A percentile compares a stretch with the other conserved stretches of the same genome.
phyloP scores from a whole-genome alignment of 2,329 filamentous ascomycete species.

The Pyrenochaeta sp. region DNA sequence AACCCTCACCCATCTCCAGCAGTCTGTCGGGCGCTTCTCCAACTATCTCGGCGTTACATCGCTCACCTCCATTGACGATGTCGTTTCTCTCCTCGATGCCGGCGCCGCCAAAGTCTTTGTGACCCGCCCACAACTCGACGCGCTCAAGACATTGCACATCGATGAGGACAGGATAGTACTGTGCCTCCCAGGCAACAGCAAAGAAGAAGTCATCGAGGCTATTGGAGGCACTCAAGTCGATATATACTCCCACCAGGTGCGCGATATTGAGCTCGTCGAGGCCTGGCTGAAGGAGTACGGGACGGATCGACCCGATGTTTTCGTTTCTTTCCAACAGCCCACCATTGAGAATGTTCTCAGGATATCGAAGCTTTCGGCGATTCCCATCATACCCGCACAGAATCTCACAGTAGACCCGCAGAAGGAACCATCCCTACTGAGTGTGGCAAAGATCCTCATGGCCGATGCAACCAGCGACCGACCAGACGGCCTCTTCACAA shows the following conservation, averaged over 20 bases:
- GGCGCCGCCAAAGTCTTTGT: constrained; percentile 89
- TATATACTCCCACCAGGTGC: constrained; percentile 53
- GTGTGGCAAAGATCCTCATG: constrained; percentile 74
- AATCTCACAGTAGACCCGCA: constrained; percentile 71
- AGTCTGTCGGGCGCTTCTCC: constrained; percentile 62
- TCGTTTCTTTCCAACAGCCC: constrained; percentile 56
- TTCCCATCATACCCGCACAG: constrained; percentile 77
- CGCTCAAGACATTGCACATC: constrained; percentile 60
- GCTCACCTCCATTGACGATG: constrained; percentile 72
- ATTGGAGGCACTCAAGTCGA: constrained; percentile 53
- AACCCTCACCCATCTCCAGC: constrained; percentile 61
- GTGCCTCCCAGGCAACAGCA: constrained; percentile 55
- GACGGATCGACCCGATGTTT: constrained; percentile 57
- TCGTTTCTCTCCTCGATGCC: constrained; percentile 81
- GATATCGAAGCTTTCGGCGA: constrained; percentile 56
- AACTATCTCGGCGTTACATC: constrained; percentile 80
- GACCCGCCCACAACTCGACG: constrained; percentile 69
- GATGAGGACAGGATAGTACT: constrained; percentile 65
- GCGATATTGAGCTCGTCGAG: constrained; percentile 53
- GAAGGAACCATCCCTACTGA: constrained; percentile 66
- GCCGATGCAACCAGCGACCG: constrained; percentile 81
- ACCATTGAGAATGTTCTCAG: constrained; percentile 50
- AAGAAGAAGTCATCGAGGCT: constrained; percentile 50
- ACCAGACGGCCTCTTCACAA: constrained; percentile 83
- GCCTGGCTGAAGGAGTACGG: constrained; percentile 60